These are phyloP conservation scores for Leccinum solheimii DNA, from an alignment of 1,284 basidiomycete genomes.

Conservation along the genomic window DNA sequence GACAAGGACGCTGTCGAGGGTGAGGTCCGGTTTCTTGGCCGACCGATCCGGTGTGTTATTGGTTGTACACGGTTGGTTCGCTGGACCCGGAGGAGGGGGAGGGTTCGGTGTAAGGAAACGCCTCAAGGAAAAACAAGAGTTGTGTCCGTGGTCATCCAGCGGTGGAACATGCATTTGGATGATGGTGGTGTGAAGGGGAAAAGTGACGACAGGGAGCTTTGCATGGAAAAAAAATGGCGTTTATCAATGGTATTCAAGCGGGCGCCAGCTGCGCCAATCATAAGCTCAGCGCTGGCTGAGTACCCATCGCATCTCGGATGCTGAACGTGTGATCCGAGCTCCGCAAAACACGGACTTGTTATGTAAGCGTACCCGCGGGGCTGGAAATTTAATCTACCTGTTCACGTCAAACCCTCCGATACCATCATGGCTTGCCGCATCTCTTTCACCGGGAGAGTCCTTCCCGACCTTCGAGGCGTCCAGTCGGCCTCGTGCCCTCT, in stretches of 20 bases:
- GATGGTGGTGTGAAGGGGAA: conserved; percentile 5
- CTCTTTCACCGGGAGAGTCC: not conserved
- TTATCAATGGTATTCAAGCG: conserved; percentile 29
- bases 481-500: conserved; percentile 6
- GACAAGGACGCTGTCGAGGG: conserved; percentile 12
- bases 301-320: not conserved
- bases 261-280: not conserved
- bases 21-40: conserved; percentile 5
- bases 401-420: not conserved
- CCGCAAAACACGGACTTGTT: conserved; percentile 29
- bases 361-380: conserved; percentile 16
- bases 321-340: conserved; percentile 30
- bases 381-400: conserved; percentile 1
- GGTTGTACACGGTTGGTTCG: not conserved
- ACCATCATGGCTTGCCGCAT: not conserved
- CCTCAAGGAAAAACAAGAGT: conserved; percentile 24
- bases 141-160: conserved; percentile 26
- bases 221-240: conserved; percentile 31
- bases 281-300: not conserved
- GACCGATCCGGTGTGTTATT: not conserved
- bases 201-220: conserved; percentile 6
- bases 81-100: not conserved
- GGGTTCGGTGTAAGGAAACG: conserved; percentile 20
- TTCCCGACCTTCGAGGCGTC: not conserved
- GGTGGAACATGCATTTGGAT: conserved; percentile 25